Conservation (phyloP, 306 rosid genomes). For the Pyrus communis region DNA sequence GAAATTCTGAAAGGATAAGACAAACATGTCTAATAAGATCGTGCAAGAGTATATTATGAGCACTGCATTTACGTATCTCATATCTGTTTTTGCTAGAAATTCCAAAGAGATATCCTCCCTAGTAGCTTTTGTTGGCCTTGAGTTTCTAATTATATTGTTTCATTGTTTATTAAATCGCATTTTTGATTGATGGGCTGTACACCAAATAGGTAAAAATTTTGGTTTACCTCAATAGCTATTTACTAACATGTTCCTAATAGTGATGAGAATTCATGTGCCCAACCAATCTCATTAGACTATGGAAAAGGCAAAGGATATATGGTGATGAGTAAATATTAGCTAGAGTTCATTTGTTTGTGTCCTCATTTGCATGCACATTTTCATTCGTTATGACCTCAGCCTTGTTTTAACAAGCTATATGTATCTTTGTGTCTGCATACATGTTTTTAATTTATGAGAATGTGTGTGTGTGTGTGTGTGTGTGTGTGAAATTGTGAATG, state of each 20-base stretch:
- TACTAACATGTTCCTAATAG: not conserved
- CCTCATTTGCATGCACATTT: not conserved
- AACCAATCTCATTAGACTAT: not conserved
- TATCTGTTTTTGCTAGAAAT: not conserved
- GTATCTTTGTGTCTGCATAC: not conserved
- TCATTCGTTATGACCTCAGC: too few relatives aligned
- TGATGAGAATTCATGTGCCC: not conserved
- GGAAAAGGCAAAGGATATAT: not conserved
- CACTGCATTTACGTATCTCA: not conserved
- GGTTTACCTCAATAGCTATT: not conserved
- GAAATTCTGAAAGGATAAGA: not conserved
- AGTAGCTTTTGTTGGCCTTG: not conserved
- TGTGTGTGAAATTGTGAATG: too few relatives aligned
- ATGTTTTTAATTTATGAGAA: too few relatives aligned
- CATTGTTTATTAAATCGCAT: not conserved
- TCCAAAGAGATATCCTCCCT: not conserved
- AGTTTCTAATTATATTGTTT: not conserved
- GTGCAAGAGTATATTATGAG: not conserved
- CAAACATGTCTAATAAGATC: not conserved
- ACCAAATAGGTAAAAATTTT: not conserved
- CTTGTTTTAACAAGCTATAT: too few relatives aligned
- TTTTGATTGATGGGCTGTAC: not conserved
- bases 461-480: too few relatives aligned
- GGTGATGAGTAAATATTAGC: not conserved
- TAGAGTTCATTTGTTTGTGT: not conserved